Base-by-base conservation (phyloP, 305 asterid genomes). In the Rubia peregrina region DNA sequence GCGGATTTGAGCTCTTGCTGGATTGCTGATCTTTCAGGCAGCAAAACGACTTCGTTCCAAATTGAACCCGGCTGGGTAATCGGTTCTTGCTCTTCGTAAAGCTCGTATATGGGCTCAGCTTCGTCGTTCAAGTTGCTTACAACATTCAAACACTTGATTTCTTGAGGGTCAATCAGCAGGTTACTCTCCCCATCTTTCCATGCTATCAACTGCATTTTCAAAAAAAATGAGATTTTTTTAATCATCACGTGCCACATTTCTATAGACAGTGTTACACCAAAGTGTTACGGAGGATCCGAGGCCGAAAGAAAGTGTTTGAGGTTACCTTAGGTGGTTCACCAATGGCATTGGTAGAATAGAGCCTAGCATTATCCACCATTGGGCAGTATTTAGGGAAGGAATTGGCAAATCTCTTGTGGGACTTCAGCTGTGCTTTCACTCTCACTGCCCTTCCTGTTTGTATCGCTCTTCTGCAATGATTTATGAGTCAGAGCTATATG, bases 381-480 rank as follows among this genome's bases (percentile, higher is more conserved):
- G 83, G 85, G 59, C 87, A 80, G 79, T 92, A 92, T 33, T 69
- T 77, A 4, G 86, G 83, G 75, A 89, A 92, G 66, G 93, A 93
- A 69, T 3, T 84, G 19, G 98, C 97, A 75, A 92, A 92, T 64
- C 93, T 86, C 89, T 92, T 92, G 83, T 92, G 98, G 55, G 97
- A 92, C 71, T 75, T 87, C 79, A 92, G 62, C 63, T 92, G 97
- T 62, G 95, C 78, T 53, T 90, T 83, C 73, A 92, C 98, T 79
- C 97, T 84, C 74, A 92, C 97, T 22, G 98, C 98, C 71, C 97
- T 88, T 60, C 95, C 88, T 71, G 87, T 73, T 48, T 85, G 88
- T 75, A 90, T 86, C 30, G 98, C 98, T 73, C 98, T 82, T 91
- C 98, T 92, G 82, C 75, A 69, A 46, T 42, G 43, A 51, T 30